Evolutionary conservation across 129 eudicot species (phyloP), one percentile per base, ranked within the genome.

Genomic region (Ambrosia artemisiifolia): DNA sequence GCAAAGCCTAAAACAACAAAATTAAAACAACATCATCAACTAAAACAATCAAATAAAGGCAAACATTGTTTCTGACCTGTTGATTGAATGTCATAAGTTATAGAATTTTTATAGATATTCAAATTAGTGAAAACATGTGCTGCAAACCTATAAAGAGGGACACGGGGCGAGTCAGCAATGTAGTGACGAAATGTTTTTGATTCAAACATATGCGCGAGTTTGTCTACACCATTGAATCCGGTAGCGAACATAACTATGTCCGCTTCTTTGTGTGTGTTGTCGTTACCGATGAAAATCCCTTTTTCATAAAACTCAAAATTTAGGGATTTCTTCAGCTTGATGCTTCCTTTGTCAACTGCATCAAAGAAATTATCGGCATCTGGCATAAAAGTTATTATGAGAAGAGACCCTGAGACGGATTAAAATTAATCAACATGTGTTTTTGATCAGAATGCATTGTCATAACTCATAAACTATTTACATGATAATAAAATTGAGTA

Each of bases 121-220:
- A 10, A 9, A 56, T 24, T 24, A 24, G n/a, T 8, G 63, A 56
- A 9, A 2, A 56, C 10, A 20, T 8, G 33, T 8, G n/a, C 6
- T 3, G 9, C 34, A 13, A 14, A 61, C 66, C 66, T 64, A 50
- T 64, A 38, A 11, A 64, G 50, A 64, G 69, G 69, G 69, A 64
- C 69, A 1, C 51, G 47, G 18, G 53, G 51, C 0, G 51, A 64
- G 69, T 6, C 30, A 0, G 34, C 7, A 18, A 64, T 35, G 51
- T 38, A 17, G 69, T 64, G 50, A 17, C 17, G 50, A 40, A 64
- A 64, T 40, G 14, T 64, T 17, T 3, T 8, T 4, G n/a, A 38
- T 64, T 64, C 51, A 40, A 64, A 64, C 24, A 64, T 42, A 40
- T 5, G 16, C 5, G 30, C 16, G 14, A 64, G 50, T 40, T 64